phyloP scores from a whole-genome alignment of 1,284 basidiomycete genomes.

The Cryptococcus amylolentus region DNA sequence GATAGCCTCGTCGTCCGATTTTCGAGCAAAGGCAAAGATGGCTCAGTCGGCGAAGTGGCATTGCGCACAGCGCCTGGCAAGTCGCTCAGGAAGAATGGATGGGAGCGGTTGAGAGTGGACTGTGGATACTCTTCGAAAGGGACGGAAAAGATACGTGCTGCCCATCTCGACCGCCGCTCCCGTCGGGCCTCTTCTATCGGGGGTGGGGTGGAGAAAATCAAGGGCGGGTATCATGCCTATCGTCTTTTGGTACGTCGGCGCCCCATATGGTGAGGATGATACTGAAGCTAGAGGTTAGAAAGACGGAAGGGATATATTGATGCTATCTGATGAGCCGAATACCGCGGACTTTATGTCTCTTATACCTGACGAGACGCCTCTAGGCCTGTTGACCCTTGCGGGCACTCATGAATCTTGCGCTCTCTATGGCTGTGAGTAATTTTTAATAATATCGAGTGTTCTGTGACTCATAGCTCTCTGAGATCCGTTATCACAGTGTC shows the following conservation, averaged over 20 bases:
- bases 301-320: slow-evolving; percentile 4
- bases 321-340: slow-evolving; percentile 19
- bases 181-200: too few species aligned
- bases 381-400: slow-evolving; percentile 70
- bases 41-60: background rate
- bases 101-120: slow-evolving; percentile 7
- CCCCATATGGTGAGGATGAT: too few species aligned
- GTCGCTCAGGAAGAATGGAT: slow-evolving; percentile 1
- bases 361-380: slow-evolving; percentile 60
- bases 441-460: background rate
- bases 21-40: too few species aligned
- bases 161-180: too few species aligned
- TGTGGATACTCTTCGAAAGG: background rate
- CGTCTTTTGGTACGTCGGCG: slow-evolving; percentile 7
- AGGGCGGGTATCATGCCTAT: slow-evolving; percentile 8
- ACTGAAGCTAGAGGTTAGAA: background rate
- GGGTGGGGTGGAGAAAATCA: background rate
- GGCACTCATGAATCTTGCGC: slow-evolving; percentile 54
- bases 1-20: too few species aligned
- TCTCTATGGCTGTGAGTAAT: slow-evolving; percentile 30
- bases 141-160: background rate
- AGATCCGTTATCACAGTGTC: slow-evolving; percentile 48
- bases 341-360: slow-evolving; percentile 27
- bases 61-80: background rate
- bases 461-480: background rate